phyloP scores from a whole-genome alignment of 2,329 filamentous ascomycete genomes.

The Cadophora luteo-olivacea region DNA sequence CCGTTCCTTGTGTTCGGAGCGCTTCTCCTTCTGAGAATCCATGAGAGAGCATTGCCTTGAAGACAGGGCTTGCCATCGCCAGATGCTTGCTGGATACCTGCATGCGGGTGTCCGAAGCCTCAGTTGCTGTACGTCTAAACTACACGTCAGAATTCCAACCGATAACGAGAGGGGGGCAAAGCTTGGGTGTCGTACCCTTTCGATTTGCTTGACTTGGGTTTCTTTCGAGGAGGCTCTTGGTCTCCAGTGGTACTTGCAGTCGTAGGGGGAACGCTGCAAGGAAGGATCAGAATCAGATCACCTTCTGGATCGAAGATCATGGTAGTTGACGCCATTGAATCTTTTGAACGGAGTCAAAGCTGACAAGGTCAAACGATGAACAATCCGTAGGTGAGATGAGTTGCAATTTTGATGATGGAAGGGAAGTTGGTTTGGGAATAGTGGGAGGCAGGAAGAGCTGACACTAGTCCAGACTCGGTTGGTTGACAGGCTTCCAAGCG shows the following conservation, averaged over 20 bases:
- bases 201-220: not conserved
- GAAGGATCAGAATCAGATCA: constrained; percentile 21
- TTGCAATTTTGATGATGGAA: not conserved
- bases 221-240: not conserved
- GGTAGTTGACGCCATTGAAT: not conserved
- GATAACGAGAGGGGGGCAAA: not conserved
- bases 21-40: constrained; percentile 34
- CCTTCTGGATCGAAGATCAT: constrained; percentile 24
- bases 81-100: constrained; percentile 32
- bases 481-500: not conserved
- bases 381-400: not conserved
- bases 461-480: not conserved
- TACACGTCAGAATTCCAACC: not conserved
- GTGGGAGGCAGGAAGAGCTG: not conserved
- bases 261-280: not conserved
- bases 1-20: constrained; percentile 20
- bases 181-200: not conserved
- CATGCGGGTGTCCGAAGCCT: constrained; percentile 8
- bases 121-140: not conserved
- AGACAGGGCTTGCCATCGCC: constrained; percentile 36
- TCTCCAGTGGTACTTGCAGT: not conserved
- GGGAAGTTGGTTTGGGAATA: not conserved
- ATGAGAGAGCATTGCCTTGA: constrained; percentile 36
- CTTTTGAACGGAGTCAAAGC: not conserved
- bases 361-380: not conserved